Base-by-base conservation (phyloP, 106 monocot species). In the Dendrobium chrysotoxum region DNA sequence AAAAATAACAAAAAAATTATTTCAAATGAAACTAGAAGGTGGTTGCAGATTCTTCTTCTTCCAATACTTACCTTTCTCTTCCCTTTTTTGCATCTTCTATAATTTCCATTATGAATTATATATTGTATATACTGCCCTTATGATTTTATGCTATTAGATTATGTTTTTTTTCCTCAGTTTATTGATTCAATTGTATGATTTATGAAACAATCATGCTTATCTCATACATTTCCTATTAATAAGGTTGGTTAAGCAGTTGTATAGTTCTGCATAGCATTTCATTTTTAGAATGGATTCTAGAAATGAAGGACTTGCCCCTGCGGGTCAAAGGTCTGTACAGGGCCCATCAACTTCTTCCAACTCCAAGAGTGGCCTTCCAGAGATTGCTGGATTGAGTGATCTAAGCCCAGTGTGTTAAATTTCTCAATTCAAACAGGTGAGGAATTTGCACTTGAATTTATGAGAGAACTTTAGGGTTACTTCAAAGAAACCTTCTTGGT, bases 401-500 rank as follows among this genome's bases (percentile, higher is more conserved):
- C 55, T 77, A 57, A 86, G 85, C 55, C 89, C 89, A n/a, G n/a
- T 55, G 85, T 86, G 15, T 76, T 90, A 46, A 96, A 96, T 82
- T 96, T 82, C 40, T 93, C 93, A 64, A 91, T 96, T 85, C 96
- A 90, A 77, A 96, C 96, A 40, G 96, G 96, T 23, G 96, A 96
- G 84, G 96, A 96, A 78, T 96, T 96, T 82, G 79, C 91, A 40
- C 77, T 96, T 57, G 93, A 93, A 58, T 96, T 96, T 76, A 96
- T 96, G 88, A 86, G 90, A 79, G 93, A 93, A 78, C 85, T n/a
- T n/a, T n/a, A n/a, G 91, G 35, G 87, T 81, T 40, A 73, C 79
- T 73, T 57, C 91, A 28, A 82, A 84, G 21, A 89, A 89, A 74
- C 71, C 78, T 15, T 87, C 88, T 75, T 82, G 76, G 21, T 81